phyloP scores from a whole-genome alignment of 495 filamentous ascomycete species.

The Aspergillus sclerotioniger region DNA sequence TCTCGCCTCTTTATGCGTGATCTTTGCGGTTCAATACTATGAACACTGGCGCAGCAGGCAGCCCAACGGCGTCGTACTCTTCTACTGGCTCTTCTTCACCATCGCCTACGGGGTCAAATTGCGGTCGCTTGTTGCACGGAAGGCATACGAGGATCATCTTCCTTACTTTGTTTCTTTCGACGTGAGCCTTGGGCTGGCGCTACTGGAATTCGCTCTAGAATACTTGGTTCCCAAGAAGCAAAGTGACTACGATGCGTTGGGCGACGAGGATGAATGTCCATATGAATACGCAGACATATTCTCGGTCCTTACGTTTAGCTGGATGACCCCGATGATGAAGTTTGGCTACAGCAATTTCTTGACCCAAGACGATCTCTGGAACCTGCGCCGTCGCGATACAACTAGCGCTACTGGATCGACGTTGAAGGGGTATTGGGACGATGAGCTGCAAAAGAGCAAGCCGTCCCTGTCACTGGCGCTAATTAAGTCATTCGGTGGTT shows the following conservation, averaged over 20 bases:
- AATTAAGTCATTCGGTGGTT: slow-evolving; percentile 77
- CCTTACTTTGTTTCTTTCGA: slow-evolving; percentile 80
- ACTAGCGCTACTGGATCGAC: slow-evolving; percentile 64
- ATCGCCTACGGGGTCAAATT: slow-evolving; percentile 82
- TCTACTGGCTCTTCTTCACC: slow-evolving; percentile 93
- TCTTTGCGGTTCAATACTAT: slow-evolving; percentile 84
- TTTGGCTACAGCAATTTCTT: slow-evolving; percentile 88
- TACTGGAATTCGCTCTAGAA: slow-evolving; percentile 77
- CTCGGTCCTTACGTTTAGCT: slow-evolving; percentile 90
- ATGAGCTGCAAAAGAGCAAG: slow-evolving; percentile 68
- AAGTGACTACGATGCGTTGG: slow-evolving; percentile 76
- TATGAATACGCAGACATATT: slow-evolving; percentile 93
- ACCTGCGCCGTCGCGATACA: slow-evolving; percentile 74
- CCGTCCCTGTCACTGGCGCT: slow-evolving; percentile 94
- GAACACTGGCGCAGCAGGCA: slow-evolving; percentile 88
- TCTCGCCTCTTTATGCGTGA: slow-evolving; percentile 73
- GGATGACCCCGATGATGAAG: slow-evolving; percentile 99
- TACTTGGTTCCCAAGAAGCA: slow-evolving; percentile 88
- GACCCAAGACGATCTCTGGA: slow-evolving; percentile 97
- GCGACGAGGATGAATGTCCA: slow-evolving; percentile 90
- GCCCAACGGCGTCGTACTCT: slow-evolving; percentile 88
- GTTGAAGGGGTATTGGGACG: slow-evolving; percentile 74
- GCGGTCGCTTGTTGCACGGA: slow-evolving; percentile 78
- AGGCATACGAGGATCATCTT: slow-evolving; percentile 60
- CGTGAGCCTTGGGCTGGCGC: slow-evolving; percentile 68